Conservation (phyloP, 1,284 basidiomycete species). For the Heterobasidion occidentale region DNA sequence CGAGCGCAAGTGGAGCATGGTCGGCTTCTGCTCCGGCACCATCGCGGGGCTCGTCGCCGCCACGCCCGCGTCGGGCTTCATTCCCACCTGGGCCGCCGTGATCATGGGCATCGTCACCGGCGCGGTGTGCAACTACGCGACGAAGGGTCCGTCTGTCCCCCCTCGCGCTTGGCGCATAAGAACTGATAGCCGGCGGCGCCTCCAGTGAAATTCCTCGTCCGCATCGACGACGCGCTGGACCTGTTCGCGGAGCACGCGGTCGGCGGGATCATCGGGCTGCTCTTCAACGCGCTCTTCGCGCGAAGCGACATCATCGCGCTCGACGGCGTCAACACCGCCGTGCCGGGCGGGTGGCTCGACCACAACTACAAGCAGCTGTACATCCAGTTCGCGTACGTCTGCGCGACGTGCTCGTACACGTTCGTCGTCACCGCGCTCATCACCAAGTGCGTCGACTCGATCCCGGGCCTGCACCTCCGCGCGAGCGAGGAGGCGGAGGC, state of each 20-base stretch:
- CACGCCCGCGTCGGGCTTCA: slow-evolving; percentile 69
- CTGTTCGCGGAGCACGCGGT: slow-evolving; percentile 89
- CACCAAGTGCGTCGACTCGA: slow-evolving; percentile 64
- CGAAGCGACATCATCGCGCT: slow-evolving; percentile 52
- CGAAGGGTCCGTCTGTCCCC: slow-evolving; percentile 52
- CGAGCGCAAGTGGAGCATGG: slow-evolving; percentile 77
- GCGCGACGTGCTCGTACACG: slow-evolving; percentile 57
- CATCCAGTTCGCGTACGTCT: slow-evolving; percentile 80
- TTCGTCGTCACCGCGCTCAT: slow-evolving; percentile 65
- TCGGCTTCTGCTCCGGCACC: slow-evolving; percentile 80
- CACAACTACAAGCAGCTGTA: slow-evolving; percentile 71
- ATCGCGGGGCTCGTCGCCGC: slow-evolving; percentile 90
- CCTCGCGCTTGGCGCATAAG: too few relatives aligned
- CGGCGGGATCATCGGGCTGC: slow-evolving; percentile 80
- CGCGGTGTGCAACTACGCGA: slow-evolving; percentile 79
- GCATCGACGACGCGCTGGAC: slow-evolving; percentile 80
- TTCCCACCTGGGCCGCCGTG: slow-evolving; percentile 64
- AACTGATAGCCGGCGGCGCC: background rate
- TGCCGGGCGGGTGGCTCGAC: slow-evolving; percentile 67
- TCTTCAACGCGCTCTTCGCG: slow-evolving; percentile 79
- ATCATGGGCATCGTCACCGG: slow-evolving; percentile 75
- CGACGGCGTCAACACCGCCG: slow-evolving; percentile 69
- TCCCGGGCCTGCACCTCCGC: slow-evolving; percentile 73
- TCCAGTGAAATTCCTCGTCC: slow-evolving; percentile 57
- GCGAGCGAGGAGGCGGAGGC: slow-evolving; percentile 72